A percentile compares a stretch with the other conserved stretches of the same genome.
phyloP scores from a whole-genome alignment of 495 filamentous ascomycete genomes.

The Daldinia grandis region DNA sequence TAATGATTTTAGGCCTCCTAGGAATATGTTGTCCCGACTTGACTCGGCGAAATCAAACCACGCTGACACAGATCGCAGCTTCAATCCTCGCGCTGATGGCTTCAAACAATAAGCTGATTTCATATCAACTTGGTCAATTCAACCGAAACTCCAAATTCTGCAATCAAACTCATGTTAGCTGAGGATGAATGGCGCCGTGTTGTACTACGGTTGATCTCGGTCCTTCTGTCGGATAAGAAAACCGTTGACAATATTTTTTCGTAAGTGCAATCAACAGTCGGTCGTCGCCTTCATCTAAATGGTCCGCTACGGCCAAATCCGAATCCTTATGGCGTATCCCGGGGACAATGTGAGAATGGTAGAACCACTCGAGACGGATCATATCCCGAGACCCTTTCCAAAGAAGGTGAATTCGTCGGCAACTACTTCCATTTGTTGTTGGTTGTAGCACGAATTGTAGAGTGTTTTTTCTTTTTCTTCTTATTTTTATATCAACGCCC shows the following conservation, averaged over 20 bases:
- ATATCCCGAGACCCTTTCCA: not conserved
- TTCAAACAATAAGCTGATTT: slow-evolving; percentile 14
- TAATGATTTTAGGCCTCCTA: slow-evolving; percentile 10
- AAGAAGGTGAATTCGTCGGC: not conserved
- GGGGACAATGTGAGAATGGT: not conserved
- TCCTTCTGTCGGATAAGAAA: not conserved
- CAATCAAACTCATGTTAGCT: not conserved
- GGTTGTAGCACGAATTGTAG: not conserved
- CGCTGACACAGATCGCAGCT: slow-evolving; percentile 1
- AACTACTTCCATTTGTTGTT: not conserved
- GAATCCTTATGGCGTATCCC: not conserved
- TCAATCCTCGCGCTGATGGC: not conserved
- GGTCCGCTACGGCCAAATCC: not conserved
- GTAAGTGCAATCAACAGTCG: not conserved
- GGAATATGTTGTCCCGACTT: not conserved
- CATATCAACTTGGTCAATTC: not conserved
- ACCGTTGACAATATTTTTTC: too few species aligned
- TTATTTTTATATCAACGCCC: not conserved
- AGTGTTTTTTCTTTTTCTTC: not conserved
- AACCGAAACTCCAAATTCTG: not conserved
- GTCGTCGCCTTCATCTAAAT: not conserved
- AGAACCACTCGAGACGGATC: not conserved
- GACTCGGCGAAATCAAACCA: not conserved
- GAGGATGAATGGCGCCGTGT: not conserved
- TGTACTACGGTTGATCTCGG: not conserved